Percentiles rank a stretch among this genome's conserved stretches.
These are phyloP conservation scores for Ganoderma multipileum DNA, from an alignment of 1,284 basidiomycete genomes.

Conservation along the genomic window DNA sequence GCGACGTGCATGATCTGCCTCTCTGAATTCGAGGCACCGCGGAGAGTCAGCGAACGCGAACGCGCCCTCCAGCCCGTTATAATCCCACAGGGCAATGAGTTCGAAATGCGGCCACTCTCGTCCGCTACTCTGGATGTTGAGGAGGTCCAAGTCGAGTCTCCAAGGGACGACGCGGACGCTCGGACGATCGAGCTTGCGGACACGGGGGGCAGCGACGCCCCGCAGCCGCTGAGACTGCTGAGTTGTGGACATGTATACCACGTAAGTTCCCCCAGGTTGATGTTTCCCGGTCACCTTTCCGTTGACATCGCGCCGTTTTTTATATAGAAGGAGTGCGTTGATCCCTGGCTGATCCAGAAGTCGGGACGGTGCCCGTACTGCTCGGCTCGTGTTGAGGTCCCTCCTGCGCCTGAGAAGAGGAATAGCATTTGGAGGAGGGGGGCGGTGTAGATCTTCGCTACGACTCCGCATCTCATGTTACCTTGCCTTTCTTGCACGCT, in stretches of 20 bases:
- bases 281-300: background rate
- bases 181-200: constrained; percentile 50
- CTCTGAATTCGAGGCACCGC: constrained; percentile 79
- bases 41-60: constrained; percentile 38
- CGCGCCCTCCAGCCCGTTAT: background rate
- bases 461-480: background rate
- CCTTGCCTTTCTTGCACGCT: background rate
- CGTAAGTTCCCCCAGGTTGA: constrained; percentile 48
- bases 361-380: constrained; percentile 80
- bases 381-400: constrained; percentile 53
- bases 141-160: background rate
- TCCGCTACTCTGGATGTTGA: background rate
- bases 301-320: background rate
- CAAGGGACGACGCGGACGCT: background rate
- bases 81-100: constrained; percentile 22
- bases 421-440: constrained; percentile 6
- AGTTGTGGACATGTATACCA: constrained; percentile 82
- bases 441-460: background rate
- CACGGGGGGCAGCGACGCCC: constrained; percentile 60
- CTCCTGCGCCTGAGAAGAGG: constrained; percentile 11
- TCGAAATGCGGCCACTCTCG: constrained; percentile 13
- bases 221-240: constrained; percentile 72
- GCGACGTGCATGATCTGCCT: constrained; percentile 81
- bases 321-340: constrained; percentile 70
- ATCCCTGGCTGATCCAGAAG: constrained; percentile 74